Percentiles rank a stretch among this genome's conserved stretches.
Evolutionary conservation across 2,329 filamentous ascomycete genomes (phyloP).

Genomic region (Monilinia laxa): DNA sequence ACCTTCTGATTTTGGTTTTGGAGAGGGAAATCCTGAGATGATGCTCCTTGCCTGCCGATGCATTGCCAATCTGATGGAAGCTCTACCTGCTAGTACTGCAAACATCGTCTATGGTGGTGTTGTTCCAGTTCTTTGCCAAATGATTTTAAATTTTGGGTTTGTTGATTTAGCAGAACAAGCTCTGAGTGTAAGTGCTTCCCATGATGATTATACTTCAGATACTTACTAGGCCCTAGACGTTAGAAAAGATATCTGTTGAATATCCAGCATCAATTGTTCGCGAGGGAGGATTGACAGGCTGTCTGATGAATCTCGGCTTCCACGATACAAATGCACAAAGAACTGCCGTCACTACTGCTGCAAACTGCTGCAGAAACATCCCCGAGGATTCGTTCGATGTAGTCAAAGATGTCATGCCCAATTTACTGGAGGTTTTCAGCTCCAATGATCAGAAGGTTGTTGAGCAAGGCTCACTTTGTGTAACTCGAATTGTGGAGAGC

Average conservation of each 20-base stretch:
- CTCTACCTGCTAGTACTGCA: slow-evolving; percentile 83
- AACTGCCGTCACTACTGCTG: slow-evolving; percentile 93
- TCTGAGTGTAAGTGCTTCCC: slow-evolving; percentile 62
- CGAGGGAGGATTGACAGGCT: slow-evolving; percentile 93
- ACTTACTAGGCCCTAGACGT: slow-evolving; percentile 52
- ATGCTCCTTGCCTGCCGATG: slow-evolving; percentile 97
- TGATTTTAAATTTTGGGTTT: slow-evolving; percentile 91
- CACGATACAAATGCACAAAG: slow-evolving; percentile 96
- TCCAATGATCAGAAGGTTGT: slow-evolving; percentile 97
- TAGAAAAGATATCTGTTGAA: slow-evolving; percentile 96
- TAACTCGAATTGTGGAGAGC: slow-evolving; percentile 94
- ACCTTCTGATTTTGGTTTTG: slow-evolving; percentile 70
- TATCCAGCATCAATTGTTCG: slow-evolving; percentile 94
- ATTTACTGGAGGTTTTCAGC: slow-evolving; percentile 80
- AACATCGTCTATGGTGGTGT: slow-evolving; percentile 98
- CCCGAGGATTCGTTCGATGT: slow-evolving; percentile 90
- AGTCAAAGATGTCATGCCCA: slow-evolving; percentile 94
- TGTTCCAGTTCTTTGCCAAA: slow-evolving; percentile 90
- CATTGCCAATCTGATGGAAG: slow-evolving; percentile 97
- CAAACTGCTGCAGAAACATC: slow-evolving; percentile 97
- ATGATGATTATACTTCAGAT: background rate
- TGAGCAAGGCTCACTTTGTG: slow-evolving; percentile 92
- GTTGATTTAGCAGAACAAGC: slow-evolving; percentile 98
- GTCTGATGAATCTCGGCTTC: slow-evolving; percentile 92
- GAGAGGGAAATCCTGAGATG: slow-evolving; percentile 93